These are phyloP conservation scores for Clonostachys rhizophaga DNA, from an alignment of 2,329 filamentous ascomycete genomes.

Conservation along the genomic window DNA sequence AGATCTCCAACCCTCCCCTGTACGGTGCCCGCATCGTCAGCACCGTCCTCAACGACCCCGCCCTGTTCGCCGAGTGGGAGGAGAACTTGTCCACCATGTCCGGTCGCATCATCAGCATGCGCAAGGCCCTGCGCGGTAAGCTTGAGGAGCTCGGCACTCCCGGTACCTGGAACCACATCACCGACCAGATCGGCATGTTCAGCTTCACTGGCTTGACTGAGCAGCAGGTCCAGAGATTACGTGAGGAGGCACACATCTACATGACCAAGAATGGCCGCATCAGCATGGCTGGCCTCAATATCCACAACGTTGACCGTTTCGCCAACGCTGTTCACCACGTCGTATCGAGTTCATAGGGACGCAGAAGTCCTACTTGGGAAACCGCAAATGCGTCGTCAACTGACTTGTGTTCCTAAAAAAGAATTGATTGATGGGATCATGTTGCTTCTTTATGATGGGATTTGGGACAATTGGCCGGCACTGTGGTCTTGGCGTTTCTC, in stretches of 20 bases:
- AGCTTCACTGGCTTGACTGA: conserved; percentile 81
- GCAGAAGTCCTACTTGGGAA: no score
- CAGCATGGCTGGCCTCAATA: conserved; percentile 97
- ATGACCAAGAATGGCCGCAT: conserved; percentile 98
- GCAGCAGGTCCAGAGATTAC: conserved; percentile 66
- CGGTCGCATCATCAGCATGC: conserved; percentile 91
- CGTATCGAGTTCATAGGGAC: conserved; percentile 36
- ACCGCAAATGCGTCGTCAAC: no score
- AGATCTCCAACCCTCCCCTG: conserved; percentile 95
- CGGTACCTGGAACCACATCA: conserved; percentile 94
- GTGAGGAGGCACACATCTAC: conserved; percentile 71
- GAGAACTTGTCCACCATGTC: conserved; percentile 90
- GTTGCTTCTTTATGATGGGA: no score
- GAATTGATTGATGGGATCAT: no score
- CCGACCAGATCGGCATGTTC: conserved; percentile 99
- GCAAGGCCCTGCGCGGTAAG: conserved; percentile 69
- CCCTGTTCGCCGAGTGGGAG: conserved; percentile 88
- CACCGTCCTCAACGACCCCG: conserved; percentile 75
- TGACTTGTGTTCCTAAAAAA: no score
- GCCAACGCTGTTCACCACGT: conserved; percentile 85
- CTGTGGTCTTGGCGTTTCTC: no score
- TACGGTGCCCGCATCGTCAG: conserved; percentile 90
- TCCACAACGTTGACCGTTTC: conserved; percentile 87
- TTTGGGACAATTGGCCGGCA: no score
- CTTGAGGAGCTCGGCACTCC: conserved; percentile 84